Evolutionary conservation across 2,329 filamentous ascomycete genomes (phyloP).

Genomic region (Metarhizium rileyi): DNA sequence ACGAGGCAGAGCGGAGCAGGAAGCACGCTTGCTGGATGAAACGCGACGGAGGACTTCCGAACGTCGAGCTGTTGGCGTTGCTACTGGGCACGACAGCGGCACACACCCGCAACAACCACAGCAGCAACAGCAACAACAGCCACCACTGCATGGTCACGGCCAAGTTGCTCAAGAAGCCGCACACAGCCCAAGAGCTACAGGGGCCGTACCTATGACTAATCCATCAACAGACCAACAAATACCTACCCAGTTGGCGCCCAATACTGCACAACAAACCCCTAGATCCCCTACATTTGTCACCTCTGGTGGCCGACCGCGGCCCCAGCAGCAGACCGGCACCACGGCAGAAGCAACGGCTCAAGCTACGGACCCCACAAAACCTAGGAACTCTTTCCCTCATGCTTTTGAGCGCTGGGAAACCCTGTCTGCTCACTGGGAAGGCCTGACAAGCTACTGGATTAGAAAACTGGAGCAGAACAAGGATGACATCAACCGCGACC

Average conservation of each 20-base stretch:
- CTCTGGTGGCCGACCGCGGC: slow-evolving; percentile 7
- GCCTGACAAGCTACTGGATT: slow-evolving; percentile 95
- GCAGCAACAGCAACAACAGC: not conserved
- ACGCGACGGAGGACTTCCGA: slow-evolving; percentile 48
- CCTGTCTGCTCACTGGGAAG: slow-evolving; percentile 95
- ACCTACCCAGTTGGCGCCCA: slow-evolving; percentile 1
- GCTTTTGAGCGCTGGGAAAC: slow-evolving; percentile 98
- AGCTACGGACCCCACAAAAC: slow-evolving; percentile 20
- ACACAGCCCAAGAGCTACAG: slow-evolving; percentile 10
- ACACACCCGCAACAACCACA: slow-evolving; percentile 18
- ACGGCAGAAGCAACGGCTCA: slow-evolving; percentile 12
- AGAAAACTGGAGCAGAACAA: slow-evolving; percentile 84
- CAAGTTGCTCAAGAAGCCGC: slow-evolving; percentile 17
- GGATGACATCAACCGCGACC: slow-evolving; percentile 71
- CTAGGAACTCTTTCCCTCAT: slow-evolving; percentile 76
- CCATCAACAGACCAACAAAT: slow-evolving; percentile 10
- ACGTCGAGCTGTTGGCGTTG: slow-evolving; percentile 46
- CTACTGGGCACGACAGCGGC: slow-evolving; percentile 24
- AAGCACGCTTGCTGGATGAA: slow-evolving; percentile 45
- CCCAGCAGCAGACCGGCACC: slow-evolving; percentile 8
- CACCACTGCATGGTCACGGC: slow-evolving; percentile 16
- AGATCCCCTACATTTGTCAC: slow-evolving; percentile 1
- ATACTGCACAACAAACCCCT: slow-evolving; percentile 1
- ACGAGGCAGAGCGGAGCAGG: slow-evolving; percentile 48
- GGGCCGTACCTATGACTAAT: slow-evolving; percentile 8